Evolutionary conservation across 345 rosid species (phyloP), one percentile per base, ranked within the genome.

Genomic region (Corchorus capsularis): DNA sequence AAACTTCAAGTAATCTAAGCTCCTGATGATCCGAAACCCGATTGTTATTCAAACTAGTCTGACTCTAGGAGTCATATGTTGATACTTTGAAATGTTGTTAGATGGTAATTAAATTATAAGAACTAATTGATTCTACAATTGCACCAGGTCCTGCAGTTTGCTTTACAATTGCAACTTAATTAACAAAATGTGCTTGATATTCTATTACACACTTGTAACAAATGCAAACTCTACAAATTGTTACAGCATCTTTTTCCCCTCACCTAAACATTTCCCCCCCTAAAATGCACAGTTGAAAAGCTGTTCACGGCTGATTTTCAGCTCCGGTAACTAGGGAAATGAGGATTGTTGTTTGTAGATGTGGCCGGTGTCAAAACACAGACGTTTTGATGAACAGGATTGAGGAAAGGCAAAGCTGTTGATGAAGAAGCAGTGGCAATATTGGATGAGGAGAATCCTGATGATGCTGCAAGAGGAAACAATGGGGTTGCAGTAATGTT

Each of bases 381-480:
- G 73, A 75, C 64, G 72, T 34, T 63, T 64, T 70, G 82, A 69
- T 70, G 82, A 69, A 66, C 71, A 9, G 84, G 73, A 41, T 37
- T 65, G 69, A 9, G 19, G 12, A 65, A 65, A 2, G 46, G 10
- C 22, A 32, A 37, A 50, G 43, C 74, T 56, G 85, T 72, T 53
- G 85, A 69, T 75, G 94, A 81, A 56, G 91, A 81, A 78, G 91
- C 75, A 49, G 78, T 50, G 52, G 84, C 74, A 16, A 27, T 27
- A 27, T 37, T 74, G 69, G 91, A 83, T 71, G 89, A 80, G 50
- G 89, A 79, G 97, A 95, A 95, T 95, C 99, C 98, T 90, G 99
- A 95, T 95, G 99, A 95, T 93, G 98, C 98, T 95, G 98, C 99
- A 74, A 76, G 61, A 53, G 89, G 75, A 75, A 88, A 85, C 79